A percentile compares a stretch with the other conserved stretches of the same genome.
Conservation (phyloP, 1,284 basidiomycete genomes). For the Mycosarcoma maydis region DNA sequence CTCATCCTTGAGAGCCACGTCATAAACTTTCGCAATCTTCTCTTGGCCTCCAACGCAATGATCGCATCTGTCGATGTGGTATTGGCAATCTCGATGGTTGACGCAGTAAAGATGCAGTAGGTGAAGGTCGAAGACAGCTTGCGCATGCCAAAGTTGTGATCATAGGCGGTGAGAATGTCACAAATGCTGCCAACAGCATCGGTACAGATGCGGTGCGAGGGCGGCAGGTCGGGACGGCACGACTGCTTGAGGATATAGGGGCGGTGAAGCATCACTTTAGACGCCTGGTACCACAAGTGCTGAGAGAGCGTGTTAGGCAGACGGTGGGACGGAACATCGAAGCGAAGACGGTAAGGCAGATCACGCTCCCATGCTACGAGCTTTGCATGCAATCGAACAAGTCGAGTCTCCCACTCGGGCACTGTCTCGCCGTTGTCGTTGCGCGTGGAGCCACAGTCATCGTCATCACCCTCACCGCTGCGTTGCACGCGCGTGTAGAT, state of each 20-base stretch:
- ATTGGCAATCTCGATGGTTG: constrained; percentile 57
- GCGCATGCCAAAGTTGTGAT: constrained; percentile 47
- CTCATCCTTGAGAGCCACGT: constrained; percentile 46
- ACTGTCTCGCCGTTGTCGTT: constrained; percentile 1
- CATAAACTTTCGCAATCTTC: constrained; percentile 47
- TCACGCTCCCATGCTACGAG: constrained; percentile 33
- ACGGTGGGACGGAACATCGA: constrained; percentile 33
- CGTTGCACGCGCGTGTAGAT: constrained; percentile 48
- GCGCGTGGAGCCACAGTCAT: neutral
- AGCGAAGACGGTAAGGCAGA: constrained; percentile 31
- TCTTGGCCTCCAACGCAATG: constrained; percentile 42
- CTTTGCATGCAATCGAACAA: constrained; percentile 25
- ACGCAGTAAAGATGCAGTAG: constrained; percentile 56
- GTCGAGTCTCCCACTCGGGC: constrained; percentile 34
- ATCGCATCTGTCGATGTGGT: constrained; percentile 47
- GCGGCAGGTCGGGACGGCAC: constrained; percentile 32
- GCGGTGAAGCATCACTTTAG: constrained; percentile 47
- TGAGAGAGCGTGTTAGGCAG: constrained; percentile 43
- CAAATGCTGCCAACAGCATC: constrained; percentile 45
- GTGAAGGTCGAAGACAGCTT: constrained; percentile 49
- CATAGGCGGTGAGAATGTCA: constrained; percentile 46
- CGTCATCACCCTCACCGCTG: constrained; percentile 13
- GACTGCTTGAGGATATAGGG: constrained; percentile 54
- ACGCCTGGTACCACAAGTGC: constrained; percentile 46
- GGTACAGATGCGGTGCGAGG: constrained; percentile 53